Evolutionary conservation across 257 asterid genomes (phyloP).

Genomic region (Nemophila menziesii): DNA sequence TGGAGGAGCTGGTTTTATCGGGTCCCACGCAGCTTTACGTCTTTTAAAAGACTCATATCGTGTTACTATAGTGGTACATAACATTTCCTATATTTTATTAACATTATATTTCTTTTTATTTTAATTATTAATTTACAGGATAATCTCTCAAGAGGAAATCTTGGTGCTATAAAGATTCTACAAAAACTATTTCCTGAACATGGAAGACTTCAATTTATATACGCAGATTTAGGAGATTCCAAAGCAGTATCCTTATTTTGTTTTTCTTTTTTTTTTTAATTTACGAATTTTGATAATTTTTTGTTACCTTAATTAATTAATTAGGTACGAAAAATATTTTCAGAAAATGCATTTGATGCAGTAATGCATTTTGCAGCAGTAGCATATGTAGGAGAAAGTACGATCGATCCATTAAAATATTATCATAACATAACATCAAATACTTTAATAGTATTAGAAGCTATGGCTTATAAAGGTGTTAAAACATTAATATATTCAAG

Average conservation of each 20-base stretch:
- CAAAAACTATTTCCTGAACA: conserved; percentile 78
- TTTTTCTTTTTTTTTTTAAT: conserved; percentile 1
- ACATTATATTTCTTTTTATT: background rate
- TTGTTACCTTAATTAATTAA: conserved; percentile 14
- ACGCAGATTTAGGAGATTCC: conserved; percentile 83
- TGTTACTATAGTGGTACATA: conserved; percentile 80
- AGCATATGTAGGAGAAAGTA: conserved; percentile 96
- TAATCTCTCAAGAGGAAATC: conserved; percentile 86
- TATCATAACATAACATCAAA: conserved; percentile 94
- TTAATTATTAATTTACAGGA: conserved; percentile 32
- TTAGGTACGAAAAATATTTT: conserved; percentile 58
- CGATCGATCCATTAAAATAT: conserved; percentile 80
- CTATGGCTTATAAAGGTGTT: conserved; percentile 61
- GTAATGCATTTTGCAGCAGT: conserved; percentile 97
- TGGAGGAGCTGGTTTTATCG: conserved; percentile 96
- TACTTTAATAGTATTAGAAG: conserved; percentile 68
- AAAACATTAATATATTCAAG: conserved; percentile 72
- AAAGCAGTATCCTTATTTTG: conserved; percentile 43
- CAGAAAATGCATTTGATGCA: conserved; percentile 59
- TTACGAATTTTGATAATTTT: background rate
- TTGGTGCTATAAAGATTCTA: conserved; percentile 62
- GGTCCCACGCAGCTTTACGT: conserved; percentile 81
- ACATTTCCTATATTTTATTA: no score
- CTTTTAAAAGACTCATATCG: conserved; percentile 76
- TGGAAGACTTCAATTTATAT: conserved; percentile 83